Conservation (phyloP, 1,284 basidiomycete genomes). For the Puccinia brachypodii region DNA sequence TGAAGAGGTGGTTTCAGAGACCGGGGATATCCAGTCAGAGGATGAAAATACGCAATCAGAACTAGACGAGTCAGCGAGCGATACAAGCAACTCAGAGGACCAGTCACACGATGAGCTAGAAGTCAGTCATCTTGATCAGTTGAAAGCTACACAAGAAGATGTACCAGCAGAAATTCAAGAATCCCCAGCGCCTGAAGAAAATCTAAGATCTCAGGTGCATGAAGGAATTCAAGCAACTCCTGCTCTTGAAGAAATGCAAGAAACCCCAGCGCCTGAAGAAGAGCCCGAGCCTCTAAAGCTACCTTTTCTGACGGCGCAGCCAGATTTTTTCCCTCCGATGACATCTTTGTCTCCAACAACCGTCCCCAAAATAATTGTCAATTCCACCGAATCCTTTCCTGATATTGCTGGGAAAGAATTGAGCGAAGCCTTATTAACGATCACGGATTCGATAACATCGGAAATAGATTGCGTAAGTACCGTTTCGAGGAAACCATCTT, state of each 20-base stretch:
- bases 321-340: slow-evolving; percentile 14
- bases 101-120: background rate
- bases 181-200: background rate
- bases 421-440: slow-evolving; percentile 5
- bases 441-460: slow-evolving; percentile 27
- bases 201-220: background rate
- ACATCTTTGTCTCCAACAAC: background rate
- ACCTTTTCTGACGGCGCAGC: slow-evolving; percentile 35
- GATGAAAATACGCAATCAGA: background rate
- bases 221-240: background rate
- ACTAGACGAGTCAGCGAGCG: background rate
- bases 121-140: background rate
- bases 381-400: slow-evolving; percentile 15
- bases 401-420: background rate
- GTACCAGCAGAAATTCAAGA: no score
- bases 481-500: background rate
- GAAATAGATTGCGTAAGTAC: slow-evolving; percentile 35
- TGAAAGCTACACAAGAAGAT: background rate
- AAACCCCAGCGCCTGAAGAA: background rate
- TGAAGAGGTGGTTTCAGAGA: background rate
- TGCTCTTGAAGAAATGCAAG: background rate
- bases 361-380: slow-evolving; percentile 33
- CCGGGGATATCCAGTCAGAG: background rate
- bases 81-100: background rate
- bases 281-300: background rate